These are phyloP conservation scores for Ogataea nonfermentans DNA, from an alignment of 805 yeast genomes.

Conservation along the genomic window DNA sequence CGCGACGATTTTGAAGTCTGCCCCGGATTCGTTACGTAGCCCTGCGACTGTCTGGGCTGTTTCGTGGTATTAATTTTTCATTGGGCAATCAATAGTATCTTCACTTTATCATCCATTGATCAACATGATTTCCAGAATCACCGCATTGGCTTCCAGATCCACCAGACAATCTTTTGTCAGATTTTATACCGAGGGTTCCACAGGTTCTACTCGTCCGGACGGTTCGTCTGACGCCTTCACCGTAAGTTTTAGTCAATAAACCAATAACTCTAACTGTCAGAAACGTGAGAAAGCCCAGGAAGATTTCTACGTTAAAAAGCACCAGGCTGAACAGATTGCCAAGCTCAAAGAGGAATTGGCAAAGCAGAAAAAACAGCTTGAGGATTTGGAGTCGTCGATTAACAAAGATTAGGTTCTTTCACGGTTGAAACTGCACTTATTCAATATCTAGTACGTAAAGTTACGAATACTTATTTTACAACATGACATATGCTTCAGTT, in stretches of 20 bases:
- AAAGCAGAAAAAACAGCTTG: slow-evolving; percentile 63
- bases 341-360: slow-evolving; percentile 72
- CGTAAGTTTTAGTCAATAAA: slow-evolving; percentile 33
- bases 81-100: slow-evolving; percentile 9
- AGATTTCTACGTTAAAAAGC: slow-evolving; percentile 79
- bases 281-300: slow-evolving; percentile 94
- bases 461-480: slow-evolving; percentile 11
- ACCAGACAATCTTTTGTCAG: slow-evolving; percentile 33
- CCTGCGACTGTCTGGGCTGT: slow-evolving; percentile 4
- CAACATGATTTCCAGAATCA: slow-evolving; percentile 38
- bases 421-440: background rate
- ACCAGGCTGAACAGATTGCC: slow-evolving; percentile 84
- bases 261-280: slow-evolving; percentile 26
- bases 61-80: slow-evolving; percentile 6
- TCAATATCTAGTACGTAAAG: slow-evolving; percentile 13
- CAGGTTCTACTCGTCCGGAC: slow-evolving; percentile 57
- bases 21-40: slow-evolving; percentile 10
- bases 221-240: slow-evolving; percentile 60
- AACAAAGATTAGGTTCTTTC: slow-evolving; percentile 25
- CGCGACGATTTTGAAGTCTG: slow-evolving; percentile 5
- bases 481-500: slow-evolving; percentile 12
- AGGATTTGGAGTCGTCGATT: slow-evolving; percentile 48
- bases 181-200: slow-evolving; percentile 51
- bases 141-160: slow-evolving; percentile 33
- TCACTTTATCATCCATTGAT: background rate